A percentile compares a stretch with the other conserved stretches of the same genome.
phyloP scores from a whole-genome alignment of 2,329 filamentous ascomycete genomes.

The Fusarium protoensiforme region DNA sequence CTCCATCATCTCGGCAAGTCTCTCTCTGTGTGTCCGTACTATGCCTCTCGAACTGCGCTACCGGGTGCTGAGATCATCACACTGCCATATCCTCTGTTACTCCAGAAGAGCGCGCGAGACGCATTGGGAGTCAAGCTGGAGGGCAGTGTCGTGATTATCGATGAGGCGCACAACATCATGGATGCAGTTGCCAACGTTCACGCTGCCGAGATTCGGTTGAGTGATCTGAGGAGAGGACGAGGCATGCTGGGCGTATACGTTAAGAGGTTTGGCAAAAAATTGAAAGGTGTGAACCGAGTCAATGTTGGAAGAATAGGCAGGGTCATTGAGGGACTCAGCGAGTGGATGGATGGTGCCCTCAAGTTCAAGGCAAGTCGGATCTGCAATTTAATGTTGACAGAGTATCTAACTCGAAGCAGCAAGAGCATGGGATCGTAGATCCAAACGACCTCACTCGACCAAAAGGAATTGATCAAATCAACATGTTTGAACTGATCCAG shows the following conservation, averaged over 20 bases:
- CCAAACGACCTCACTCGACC: slow-evolving; percentile 78
- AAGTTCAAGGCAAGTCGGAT: slow-evolving; percentile 56
- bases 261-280: slow-evolving; percentile 84
- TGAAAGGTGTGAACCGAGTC: slow-evolving; percentile 91
- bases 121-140: slow-evolving; percentile 88
- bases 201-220: slow-evolving; percentile 78
- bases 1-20: slow-evolving; percentile 81
- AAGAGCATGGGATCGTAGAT: slow-evolving; percentile 74
- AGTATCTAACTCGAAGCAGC: slow-evolving; percentile 27
- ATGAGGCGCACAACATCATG: slow-evolving; percentile 98
- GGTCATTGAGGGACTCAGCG: slow-evolving; percentile 80
- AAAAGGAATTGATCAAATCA: slow-evolving; percentile 95
- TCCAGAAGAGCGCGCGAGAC: slow-evolving; percentile 89
- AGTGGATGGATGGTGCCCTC: slow-evolving; percentile 71
- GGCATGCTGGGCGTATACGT: slow-evolving; percentile 85
- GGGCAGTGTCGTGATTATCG: slow-evolving; percentile 91
- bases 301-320: slow-evolving; percentile 90
- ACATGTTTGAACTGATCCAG: slow-evolving; percentile 85
- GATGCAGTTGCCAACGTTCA: slow-evolving; percentile 91
- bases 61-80: slow-evolving; percentile 89
- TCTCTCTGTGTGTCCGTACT: slow-evolving; percentile 91
- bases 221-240: slow-evolving; percentile 78
- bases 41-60: slow-evolving; percentile 89
- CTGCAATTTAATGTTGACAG: background rate
- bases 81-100: slow-evolving; percentile 87